Conservation (phyloP, 192 early-diverging fungal genomes). For the Coemansia sp. region DNA sequence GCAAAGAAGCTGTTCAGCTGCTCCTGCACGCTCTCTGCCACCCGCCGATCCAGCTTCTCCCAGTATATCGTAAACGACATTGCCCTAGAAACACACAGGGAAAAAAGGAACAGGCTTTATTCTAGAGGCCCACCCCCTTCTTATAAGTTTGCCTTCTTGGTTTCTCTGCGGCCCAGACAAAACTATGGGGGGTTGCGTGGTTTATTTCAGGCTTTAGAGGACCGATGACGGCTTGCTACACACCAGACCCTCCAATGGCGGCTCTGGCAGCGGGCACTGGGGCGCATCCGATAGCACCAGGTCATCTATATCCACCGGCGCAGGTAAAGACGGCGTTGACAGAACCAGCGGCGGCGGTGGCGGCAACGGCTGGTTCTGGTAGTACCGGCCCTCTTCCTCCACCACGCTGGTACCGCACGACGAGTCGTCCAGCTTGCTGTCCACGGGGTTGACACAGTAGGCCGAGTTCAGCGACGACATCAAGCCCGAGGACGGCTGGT, state of each 20-base stretch:
- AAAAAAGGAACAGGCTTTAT: too few relatives aligned
- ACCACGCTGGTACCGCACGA: background rate
- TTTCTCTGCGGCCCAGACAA: too few relatives aligned
- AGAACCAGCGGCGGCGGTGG: background rate
- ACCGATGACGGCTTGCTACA: background rate
- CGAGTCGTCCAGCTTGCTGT: background rate
- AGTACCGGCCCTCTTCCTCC: background rate
- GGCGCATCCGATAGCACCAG: constrained; percentile 4
- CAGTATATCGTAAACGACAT: constrained; percentile 71
- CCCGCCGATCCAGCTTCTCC: constrained; percentile 58
- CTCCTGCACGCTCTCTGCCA: constrained; percentile 59
- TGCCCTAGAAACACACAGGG: background rate
- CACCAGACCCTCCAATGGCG: background rate
- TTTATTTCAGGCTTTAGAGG: background rate
- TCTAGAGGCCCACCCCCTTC: too few relatives aligned
- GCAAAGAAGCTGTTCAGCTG: constrained; percentile 63
- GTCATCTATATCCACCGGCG: background rate
- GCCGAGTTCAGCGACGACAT: background rate
- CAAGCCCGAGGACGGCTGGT: background rate
- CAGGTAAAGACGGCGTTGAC: background rate
- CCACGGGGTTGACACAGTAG: background rate
- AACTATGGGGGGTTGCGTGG: too few relatives aligned
- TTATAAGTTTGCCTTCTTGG: too few relatives aligned
- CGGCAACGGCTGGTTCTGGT: constrained; percentile 8
- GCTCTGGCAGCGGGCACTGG: constrained; percentile 3